A percentile compares a stretch with the other conserved stretches of the same genome.
phyloP scores from a whole-genome alignment of 257 asterid species.

The Solanum lycopersicoides region DNA sequence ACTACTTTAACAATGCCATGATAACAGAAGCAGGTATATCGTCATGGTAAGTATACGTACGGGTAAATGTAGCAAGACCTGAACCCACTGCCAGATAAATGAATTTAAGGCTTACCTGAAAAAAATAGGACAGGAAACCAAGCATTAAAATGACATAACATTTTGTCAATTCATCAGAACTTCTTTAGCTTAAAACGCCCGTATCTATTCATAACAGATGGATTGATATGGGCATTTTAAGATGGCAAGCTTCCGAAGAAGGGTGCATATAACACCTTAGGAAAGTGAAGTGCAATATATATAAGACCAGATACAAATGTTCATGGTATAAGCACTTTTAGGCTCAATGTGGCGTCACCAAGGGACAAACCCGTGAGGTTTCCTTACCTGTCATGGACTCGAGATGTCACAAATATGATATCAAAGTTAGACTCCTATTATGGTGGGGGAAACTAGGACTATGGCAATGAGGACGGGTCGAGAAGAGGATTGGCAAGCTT shows the following conservation, averaged over 20 bases:
- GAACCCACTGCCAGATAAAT: conserved; percentile 63
- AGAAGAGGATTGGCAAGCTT: neutral
- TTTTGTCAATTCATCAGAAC: neutral
- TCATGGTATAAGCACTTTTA: neutral
- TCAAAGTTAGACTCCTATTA: neutral
- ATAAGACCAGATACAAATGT: neutral
- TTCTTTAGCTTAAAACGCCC: neutral
- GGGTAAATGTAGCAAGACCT: conserved; percentile 55
- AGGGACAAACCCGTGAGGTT: neutral
- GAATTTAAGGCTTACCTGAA: conserved; percentile 52
- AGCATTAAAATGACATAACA: neutral
- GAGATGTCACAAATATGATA: neutral
- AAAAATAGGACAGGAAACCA: neutral
- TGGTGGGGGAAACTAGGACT: neutral
- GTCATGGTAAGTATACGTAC: conserved; percentile 17
- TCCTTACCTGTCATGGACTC: neutral
- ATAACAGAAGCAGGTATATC: neutral
- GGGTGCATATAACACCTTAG: neutral
- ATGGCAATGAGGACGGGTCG: neutral
- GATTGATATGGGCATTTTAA: neutral
- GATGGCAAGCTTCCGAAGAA: neutral
- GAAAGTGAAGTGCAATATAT: neutral
- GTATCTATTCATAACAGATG: neutral
- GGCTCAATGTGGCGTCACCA: neutral
- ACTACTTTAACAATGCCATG: neutral